Evolutionary conservation across 1,139 yeast species (phyloP).

Genomic region (Debaryomycetaceae sp.): DNA sequence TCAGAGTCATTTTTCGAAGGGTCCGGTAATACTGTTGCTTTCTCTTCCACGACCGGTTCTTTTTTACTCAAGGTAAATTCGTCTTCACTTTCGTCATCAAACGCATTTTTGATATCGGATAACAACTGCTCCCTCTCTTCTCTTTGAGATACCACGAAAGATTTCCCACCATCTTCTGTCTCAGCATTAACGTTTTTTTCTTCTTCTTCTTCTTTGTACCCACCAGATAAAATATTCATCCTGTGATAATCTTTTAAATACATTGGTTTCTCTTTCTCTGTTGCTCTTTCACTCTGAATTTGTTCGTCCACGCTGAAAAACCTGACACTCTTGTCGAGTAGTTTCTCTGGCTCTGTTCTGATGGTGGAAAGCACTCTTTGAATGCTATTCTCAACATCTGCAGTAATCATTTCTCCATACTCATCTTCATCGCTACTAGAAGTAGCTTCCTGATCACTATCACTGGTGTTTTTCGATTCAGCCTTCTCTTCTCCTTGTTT

Average conservation of each 20-base stretch:
- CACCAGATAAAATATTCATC: conserved; percentile 66
- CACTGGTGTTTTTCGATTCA: conserved; percentile 12
- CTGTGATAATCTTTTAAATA: conserved; percentile 92
- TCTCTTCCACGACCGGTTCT: conserved; percentile 7
- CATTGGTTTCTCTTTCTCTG: conserved; percentile 60
- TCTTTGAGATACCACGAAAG: conserved; percentile 68
- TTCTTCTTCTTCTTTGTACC: conserved; percentile 49
- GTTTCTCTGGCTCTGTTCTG: conserved; percentile 56
- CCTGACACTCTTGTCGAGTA: conserved; percentile 62
- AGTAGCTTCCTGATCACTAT: conserved; percentile 25
- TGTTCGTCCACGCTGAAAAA: conserved; percentile 68
- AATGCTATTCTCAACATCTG: conserved; percentile 79
- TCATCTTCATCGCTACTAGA: conserved; percentile 80
- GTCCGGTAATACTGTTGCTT: conserved; percentile 52
- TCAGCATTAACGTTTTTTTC: conserved; percentile 24
- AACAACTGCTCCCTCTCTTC: conserved; percentile 73
- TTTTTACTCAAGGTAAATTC: conserved; percentile 59
- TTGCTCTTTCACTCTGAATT: conserved; percentile 13
- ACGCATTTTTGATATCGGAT: conserved; percentile 70
- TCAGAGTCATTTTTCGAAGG: conserved; percentile 62
- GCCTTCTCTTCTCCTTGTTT: conserved; percentile 10
- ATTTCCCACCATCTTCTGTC: conserved; percentile 57
- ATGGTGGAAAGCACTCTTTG: conserved; percentile 68
- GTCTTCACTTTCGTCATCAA: conserved; percentile 45
- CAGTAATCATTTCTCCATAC: conserved; percentile 82